Evolutionary conservation across 2,329 filamentous ascomycete genomes (phyloP).

Genomic region (Colletotrichum tabaci): DNA sequence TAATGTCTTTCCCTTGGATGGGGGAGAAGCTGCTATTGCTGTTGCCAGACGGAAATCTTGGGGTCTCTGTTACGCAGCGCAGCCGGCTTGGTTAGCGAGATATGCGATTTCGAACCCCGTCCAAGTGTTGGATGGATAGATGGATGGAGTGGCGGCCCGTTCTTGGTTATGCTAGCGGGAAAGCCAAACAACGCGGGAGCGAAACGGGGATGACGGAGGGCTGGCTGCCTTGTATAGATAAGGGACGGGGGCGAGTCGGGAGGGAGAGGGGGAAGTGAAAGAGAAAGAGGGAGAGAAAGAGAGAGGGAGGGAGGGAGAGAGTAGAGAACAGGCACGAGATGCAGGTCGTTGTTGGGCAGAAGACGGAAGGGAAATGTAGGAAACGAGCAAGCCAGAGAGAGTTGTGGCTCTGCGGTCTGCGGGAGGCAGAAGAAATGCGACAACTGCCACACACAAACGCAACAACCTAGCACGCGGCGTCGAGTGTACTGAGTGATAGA

Average conservation of each 20-base stretch:
- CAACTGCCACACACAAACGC: not conserved
- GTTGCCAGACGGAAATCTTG: not conserved
- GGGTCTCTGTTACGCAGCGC: conserved; percentile 10
- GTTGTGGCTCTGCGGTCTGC: conserved; percentile 26
- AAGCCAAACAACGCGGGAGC: conserved; percentile 6
- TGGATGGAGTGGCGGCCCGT: too few relatives aligned
- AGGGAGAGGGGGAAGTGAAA: too few relatives aligned
- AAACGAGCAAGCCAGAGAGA: conserved; percentile 7
- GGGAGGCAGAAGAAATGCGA: conserved; percentile 29
- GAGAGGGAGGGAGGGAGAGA: not conserved
- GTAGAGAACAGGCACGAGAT: conserved; percentile 8
- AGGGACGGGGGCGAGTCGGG: too few relatives aligned
- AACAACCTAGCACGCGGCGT: conserved; percentile 18
- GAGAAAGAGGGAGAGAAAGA: too few relatives aligned
- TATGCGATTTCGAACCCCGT: conserved; percentile 5
- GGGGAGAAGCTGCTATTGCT: not conserved
- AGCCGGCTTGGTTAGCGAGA: conserved; percentile 34
- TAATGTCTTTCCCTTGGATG: conserved; percentile 4
- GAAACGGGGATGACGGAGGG: conserved; percentile 1
- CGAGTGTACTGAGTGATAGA: not conserved
- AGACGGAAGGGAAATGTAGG: conserved; percentile 32
- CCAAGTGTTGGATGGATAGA: conserved; percentile 4
- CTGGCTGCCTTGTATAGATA: not conserved
- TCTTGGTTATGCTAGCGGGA: not conserved
- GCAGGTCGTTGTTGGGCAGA: conserved; percentile 13